These are phyloP conservation scores for Russula emetica DNA, from an alignment of 768 basidiomycete species.

Conservation along the genomic window DNA sequence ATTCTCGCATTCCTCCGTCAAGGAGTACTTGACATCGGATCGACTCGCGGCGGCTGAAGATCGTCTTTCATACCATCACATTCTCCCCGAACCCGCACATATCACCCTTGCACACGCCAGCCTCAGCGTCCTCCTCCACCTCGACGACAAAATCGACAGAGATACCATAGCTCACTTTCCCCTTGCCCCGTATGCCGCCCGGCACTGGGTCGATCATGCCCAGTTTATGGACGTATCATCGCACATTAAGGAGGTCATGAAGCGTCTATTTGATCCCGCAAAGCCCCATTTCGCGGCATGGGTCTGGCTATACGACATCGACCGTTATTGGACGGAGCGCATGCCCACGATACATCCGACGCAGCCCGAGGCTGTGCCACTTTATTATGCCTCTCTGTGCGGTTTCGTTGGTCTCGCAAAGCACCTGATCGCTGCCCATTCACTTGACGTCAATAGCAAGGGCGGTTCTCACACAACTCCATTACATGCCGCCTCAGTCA, in stretches of 20 bases:
- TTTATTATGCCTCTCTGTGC: background rate
- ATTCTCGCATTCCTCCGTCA: background rate
- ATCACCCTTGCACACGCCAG: background rate
- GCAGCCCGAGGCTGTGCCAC: background rate
- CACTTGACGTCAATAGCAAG: background rate
- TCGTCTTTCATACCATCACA: background rate
- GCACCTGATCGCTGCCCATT: background rate
- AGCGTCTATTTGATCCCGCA: background rate
- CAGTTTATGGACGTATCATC: background rate
- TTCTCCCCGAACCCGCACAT: background rate
- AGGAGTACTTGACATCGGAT: conserved; percentile 1
- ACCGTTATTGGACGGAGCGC: background rate
- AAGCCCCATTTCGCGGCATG: background rate
- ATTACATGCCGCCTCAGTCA: background rate
- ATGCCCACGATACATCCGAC: background rate
- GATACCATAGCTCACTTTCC: background rate
- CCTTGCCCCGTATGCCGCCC: background rate
- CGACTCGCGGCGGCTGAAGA: background rate
- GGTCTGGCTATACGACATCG: background rate
- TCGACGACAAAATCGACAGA: background rate
- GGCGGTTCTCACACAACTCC: too few species aligned
- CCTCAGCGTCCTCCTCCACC: background rate
- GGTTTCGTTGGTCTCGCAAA: background rate
- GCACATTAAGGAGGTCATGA: background rate
- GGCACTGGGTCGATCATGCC: background rate